Evolutionary conservation across 2,329 filamentous ascomycete species (phyloP).

Genomic region (Aschersonia sp.): DNA sequence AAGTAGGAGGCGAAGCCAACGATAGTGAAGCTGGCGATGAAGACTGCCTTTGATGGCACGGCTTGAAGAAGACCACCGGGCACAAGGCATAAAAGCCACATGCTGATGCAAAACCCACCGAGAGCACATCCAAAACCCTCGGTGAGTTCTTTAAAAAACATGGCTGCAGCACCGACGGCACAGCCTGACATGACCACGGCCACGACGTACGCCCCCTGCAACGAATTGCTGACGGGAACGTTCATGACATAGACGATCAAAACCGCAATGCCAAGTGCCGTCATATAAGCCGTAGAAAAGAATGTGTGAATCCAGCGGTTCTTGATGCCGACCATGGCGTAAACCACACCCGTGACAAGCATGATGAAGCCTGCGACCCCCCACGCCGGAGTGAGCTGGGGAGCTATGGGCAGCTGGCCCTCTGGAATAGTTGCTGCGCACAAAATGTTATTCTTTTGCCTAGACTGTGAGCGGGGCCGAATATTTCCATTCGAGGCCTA

Average conservation of each 20-base stretch:
- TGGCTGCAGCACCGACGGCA: constrained; percentile 57
- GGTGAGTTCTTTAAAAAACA: constrained; percentile 73
- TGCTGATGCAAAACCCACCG: constrained; percentile 71
- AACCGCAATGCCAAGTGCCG: constrained; percentile 60
- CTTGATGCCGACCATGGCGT: constrained; percentile 70
- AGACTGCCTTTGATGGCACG: constrained; percentile 49
- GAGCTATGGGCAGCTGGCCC: constrained; percentile 54
- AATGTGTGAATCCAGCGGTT: constrained; percentile 68
- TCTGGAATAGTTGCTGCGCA: constrained; percentile 27
- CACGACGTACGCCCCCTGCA: constrained; percentile 80
- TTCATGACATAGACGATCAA: constrained; percentile 83
- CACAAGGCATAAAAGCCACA: constrained; percentile 78
- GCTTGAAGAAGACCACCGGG: constrained; percentile 59
- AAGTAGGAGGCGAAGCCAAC: constrained; percentile 63
- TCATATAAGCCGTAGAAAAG: constrained; percentile 63
- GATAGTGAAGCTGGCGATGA: constrained; percentile 61
- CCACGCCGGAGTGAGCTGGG: constrained; percentile 66
- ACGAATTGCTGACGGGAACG: constrained; percentile 55
- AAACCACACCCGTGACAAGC: constrained; percentile 54
- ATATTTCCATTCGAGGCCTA: constrained; percentile 8
- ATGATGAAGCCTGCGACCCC: constrained; percentile 67
- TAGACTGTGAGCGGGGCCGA: background rate
- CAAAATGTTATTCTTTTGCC: constrained; percentile 2
- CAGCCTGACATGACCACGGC: constrained; percentile 60
- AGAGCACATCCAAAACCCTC: constrained; percentile 73